These are phyloP conservation scores for Trypanosoma conorhini DNA, from an alignment of 208 protist species.

Conservation along the genomic window DNA sequence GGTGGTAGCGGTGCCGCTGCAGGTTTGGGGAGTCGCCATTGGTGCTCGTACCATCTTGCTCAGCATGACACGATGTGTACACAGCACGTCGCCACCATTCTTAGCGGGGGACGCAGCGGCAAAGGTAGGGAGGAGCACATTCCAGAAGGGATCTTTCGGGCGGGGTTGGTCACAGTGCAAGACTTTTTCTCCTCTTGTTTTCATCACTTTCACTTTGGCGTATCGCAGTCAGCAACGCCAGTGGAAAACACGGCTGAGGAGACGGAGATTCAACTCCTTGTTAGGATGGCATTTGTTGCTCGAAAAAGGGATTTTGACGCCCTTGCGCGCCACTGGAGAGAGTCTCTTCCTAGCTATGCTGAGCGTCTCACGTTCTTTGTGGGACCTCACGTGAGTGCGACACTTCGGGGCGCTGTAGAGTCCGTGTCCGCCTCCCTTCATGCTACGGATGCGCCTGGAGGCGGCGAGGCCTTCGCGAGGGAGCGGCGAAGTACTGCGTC, in stretches of 20 bases:
- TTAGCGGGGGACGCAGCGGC: constrained; percentile 59
- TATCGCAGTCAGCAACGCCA: constrained; percentile 26
- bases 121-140: constrained; percentile 53
- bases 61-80: constrained; percentile 82
- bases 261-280: constrained; percentile 41
- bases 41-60: constrained; percentile 80
- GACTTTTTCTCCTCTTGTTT: constrained; percentile 64
- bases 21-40: constrained; percentile 19
- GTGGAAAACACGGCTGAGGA: not conserved
- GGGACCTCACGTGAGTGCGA: constrained; percentile 3
- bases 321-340: constrained; percentile 28
- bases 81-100: constrained; percentile 67
- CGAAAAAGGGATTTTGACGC: constrained; percentile 25
- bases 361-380: constrained; percentile 21
- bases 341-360: constrained; percentile 16
- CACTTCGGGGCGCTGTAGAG: constrained; percentile 10
- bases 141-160: constrained; percentile 62
- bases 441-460: not conserved
- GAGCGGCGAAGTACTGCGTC: not conserved
- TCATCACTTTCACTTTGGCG: constrained; percentile 60
- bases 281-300: constrained; percentile 66
- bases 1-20: not conserved
- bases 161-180: constrained; percentile 45
- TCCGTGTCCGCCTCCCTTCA: not conserved
- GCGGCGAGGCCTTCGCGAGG: not conserved